These are phyloP conservation scores for Neonectria neomacrospora DNA, from an alignment of 2,329 filamentous ascomycete genomes.

Conservation along the genomic window DNA sequence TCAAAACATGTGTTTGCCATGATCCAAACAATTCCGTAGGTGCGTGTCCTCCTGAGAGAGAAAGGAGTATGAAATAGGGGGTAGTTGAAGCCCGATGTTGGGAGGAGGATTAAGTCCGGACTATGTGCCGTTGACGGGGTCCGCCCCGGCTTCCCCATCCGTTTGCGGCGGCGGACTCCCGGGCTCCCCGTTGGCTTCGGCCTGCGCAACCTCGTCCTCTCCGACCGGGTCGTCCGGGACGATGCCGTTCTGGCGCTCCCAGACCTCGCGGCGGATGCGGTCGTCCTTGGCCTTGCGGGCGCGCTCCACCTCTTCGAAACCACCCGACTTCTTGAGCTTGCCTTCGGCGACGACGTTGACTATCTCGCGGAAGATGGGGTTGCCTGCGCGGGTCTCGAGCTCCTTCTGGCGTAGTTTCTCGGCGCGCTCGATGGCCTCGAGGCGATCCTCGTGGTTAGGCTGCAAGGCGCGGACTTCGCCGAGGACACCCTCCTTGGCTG, in stretches of 20 bases:
- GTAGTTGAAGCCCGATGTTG: background rate
- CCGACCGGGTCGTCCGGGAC: constrained; percentile 57
- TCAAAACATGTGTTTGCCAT: constrained; percentile 26
- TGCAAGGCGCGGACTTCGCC: constrained; percentile 93
- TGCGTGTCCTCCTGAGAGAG: constrained; percentile 13
- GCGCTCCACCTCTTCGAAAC: constrained; percentile 92
- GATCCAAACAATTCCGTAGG: constrained; percentile 24
- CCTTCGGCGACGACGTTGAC: constrained; percentile 87
- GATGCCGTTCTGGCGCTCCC: constrained; percentile 72
- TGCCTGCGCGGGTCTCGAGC: constrained; percentile 78
- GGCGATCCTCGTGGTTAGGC: constrained; percentile 90
- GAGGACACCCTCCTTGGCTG: constrained; percentile 90
- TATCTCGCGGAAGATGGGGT: constrained; percentile 86
- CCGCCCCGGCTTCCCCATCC: constrained; percentile 16
- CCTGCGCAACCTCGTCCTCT: constrained; percentile 47
- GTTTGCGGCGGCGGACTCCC: constrained; percentile 25
- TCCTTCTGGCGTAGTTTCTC: constrained; percentile 93
- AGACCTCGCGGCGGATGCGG: constrained; percentile 81
- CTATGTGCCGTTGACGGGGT: constrained; percentile 37
- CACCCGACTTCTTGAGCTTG: constrained; percentile 94
- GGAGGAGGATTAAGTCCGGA: background rate
- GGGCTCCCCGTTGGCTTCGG: constrained; percentile 35
- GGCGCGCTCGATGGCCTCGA: constrained; percentile 97
- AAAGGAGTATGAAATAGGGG: constrained; percentile 4
- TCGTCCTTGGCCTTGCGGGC: constrained; percentile 88